Conservation (phyloP, 306 rosid genomes). For the Coriaria nepalensis region DNA sequence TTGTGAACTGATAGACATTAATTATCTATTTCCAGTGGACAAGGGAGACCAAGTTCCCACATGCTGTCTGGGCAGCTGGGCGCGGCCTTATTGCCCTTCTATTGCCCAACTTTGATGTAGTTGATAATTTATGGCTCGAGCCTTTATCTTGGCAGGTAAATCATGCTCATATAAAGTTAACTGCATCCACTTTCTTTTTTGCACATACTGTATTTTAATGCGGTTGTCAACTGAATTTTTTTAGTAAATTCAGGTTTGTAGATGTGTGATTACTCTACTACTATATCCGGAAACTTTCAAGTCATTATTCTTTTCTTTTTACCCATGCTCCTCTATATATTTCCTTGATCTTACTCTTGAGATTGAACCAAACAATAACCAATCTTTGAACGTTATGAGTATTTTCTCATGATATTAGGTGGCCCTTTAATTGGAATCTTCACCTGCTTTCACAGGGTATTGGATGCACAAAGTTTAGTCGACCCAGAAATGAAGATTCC, state of each 20-base stretch:
- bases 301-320: too few species aligned
- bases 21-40: constrained; percentile 57
- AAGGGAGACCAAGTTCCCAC: constrained; percentile 74
- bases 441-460: constrained; percentile 55
- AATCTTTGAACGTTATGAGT: too few species aligned
- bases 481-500: constrained; percentile 60
- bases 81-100: constrained; percentile 79
- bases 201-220: neutral
- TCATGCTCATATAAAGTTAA: constrained; percentile 9
- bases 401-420: too few species aligned
- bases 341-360: too few species aligned
- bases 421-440: constrained; percentile 12
- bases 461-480: constrained; percentile 87
- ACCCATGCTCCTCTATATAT: too few species aligned
- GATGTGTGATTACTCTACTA: too few species aligned
- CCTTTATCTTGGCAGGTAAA: constrained; percentile 97
- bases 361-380: too few species aligned
- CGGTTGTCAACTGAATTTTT: too few species aligned
- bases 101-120: constrained; percentile 78
- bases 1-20: neutral
- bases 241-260: too few species aligned
- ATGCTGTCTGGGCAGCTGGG: constrained; percentile 99
- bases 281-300: too few species aligned
- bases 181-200: neutral
- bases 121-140: constrained; percentile 89